Evolutionary conservation across 2,329 filamentous ascomycete species (phyloP).

Genomic region (Macrophomina phaseolina): DNA sequence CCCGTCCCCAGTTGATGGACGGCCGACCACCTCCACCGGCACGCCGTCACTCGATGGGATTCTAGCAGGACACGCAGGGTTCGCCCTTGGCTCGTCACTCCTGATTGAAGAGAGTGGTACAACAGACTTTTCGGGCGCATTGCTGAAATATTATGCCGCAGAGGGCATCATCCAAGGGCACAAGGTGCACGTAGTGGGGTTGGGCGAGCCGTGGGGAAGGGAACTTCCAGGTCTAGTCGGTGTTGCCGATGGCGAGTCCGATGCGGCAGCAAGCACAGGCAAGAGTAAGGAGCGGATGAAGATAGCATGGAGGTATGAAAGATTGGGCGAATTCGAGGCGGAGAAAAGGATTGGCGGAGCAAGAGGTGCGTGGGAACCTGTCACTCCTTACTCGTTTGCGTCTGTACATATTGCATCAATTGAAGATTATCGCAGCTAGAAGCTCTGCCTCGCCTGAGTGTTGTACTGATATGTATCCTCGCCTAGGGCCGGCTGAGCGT

Average conservation of each 20-base stretch:
- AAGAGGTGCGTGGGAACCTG: conserved; percentile 62
- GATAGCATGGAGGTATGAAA: conserved; percentile 97
- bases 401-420: conserved; percentile 28
- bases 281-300: conserved; percentile 80
- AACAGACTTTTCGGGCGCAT: conserved; percentile 86
- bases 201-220: conserved; percentile 78
- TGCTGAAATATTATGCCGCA: conserved; percentile 88
- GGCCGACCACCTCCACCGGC: conserved; percentile 88
- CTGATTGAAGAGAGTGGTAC: conserved; percentile 88
- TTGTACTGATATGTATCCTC: conserved; percentile 29
- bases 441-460: not conserved
- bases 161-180: conserved; percentile 94
- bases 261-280: conserved; percentile 46
- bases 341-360: conserved; percentile 50
- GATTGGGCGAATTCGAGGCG: conserved; percentile 72
- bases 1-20: conserved; percentile 87
- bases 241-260: conserved; percentile 46
- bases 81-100: conserved; percentile 80
- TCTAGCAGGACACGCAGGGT: conserved; percentile 83
- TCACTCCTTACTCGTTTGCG: not conserved
- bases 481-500: conserved; percentile 23
- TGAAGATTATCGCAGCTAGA: conserved; percentile 1
- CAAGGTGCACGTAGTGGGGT: conserved; percentile 81
- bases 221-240: conserved; percentile 78
- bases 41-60: conserved; percentile 83